These are phyloP conservation scores for Boletellus ananiceps DNA, from an alignment of 768 basidiomycete genomes.

Conservation along the genomic window DNA sequence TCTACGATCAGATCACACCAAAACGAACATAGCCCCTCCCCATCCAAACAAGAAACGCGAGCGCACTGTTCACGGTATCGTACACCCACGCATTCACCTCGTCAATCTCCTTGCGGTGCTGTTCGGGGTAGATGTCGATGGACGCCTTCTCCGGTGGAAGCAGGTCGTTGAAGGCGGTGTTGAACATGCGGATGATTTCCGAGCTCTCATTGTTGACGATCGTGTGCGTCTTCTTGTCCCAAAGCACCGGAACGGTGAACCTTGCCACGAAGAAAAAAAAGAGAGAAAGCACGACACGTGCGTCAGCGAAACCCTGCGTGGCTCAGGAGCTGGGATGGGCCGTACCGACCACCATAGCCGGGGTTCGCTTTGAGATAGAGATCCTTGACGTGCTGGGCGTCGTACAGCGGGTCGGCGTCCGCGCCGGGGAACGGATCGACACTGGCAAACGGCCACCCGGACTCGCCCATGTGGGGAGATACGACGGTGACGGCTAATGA, in stretches of 20 bases:
- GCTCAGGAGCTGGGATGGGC: neutral
- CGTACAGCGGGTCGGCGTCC: slow-evolving; percentile 70
- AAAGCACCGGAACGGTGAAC: slow-evolving; percentile 87
- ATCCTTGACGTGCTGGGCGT: slow-evolving; percentile 71
- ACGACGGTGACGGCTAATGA: slow-evolving; percentile 68
- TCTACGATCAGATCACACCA: neutral
- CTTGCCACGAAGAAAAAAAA: slow-evolving; percentile 26
- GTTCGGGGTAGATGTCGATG: slow-evolving; percentile 75
- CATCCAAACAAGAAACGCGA: slow-evolving; percentile 3
- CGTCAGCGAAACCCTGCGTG: too few species aligned
- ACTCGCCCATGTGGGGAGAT: slow-evolving; percentile 77
- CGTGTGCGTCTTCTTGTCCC: slow-evolving; percentile 84
- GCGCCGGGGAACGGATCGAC: slow-evolving; percentile 66
- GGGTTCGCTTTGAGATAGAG: slow-evolving; percentile 77
- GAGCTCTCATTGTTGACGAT: slow-evolving; percentile 96
- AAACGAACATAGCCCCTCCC: neutral
- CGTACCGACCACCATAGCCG: slow-evolving; percentile 64
- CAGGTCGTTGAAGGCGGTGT: slow-evolving; percentile 74
- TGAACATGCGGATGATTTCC: slow-evolving; percentile 94
- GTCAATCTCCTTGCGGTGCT: slow-evolving; percentile 73
- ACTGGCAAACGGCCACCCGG: slow-evolving; percentile 86
- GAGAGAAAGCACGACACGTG: neutral
- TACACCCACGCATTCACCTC: slow-evolving; percentile 84
- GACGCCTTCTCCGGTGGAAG: slow-evolving; percentile 60
- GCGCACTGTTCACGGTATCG: slow-evolving; percentile 74